Conservation (phyloP, 2,329 filamentous ascomycete species). For the Verticillium zaregamsianum region DNA sequence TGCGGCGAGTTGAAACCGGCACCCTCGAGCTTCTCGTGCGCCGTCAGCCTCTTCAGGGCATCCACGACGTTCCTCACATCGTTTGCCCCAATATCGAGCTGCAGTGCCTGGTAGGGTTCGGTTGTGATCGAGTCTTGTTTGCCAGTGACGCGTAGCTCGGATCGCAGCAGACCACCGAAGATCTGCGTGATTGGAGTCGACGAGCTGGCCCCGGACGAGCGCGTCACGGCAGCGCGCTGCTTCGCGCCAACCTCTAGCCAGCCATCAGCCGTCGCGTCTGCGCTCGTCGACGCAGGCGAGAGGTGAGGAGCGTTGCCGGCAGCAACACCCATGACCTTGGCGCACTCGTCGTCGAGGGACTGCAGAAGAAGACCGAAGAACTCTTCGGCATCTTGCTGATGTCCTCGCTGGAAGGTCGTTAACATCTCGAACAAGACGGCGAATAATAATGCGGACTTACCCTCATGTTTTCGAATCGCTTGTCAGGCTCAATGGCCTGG, state of each 20-base stretch:
- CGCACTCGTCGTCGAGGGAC: constrained; percentile 89
- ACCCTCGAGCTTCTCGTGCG: constrained; percentile 78
- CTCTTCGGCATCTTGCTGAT: constrained; percentile 97
- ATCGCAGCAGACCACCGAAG: constrained; percentile 86
- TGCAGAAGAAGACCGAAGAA: constrained; percentile 92
- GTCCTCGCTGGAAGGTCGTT: constrained; percentile 63
- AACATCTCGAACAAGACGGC: constrained; percentile 7
- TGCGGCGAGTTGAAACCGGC: constrained; percentile 72
- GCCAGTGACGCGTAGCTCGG: constrained; percentile 81
- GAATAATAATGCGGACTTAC: constrained; percentile 43
- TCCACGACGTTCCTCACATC: constrained; percentile 89
- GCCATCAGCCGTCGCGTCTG: constrained; percentile 44
- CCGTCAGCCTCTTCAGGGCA: constrained; percentile 79
- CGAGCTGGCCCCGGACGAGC: constrained; percentile 71
- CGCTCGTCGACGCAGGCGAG: constrained; percentile 21
- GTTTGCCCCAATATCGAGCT: constrained; percentile 86
- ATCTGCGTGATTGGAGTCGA: constrained; percentile 90
- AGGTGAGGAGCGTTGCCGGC: constrained; percentile 17
- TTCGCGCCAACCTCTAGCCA: constrained; percentile 95
- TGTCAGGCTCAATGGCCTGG: constrained; percentile 80
- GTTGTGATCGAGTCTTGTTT: constrained; percentile 87
- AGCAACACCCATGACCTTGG: constrained; percentile 62
- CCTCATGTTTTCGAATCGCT: constrained; percentile 88
- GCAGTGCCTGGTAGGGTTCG: constrained; percentile 90
- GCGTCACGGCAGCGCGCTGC: constrained; percentile 81